Percentiles rank a stretch among this genome's conserved stretches.
Evolutionary conservation across 2,329 filamentous ascomycete species (phyloP).

Genomic region (Colletotrichum echinochloae): DNA sequence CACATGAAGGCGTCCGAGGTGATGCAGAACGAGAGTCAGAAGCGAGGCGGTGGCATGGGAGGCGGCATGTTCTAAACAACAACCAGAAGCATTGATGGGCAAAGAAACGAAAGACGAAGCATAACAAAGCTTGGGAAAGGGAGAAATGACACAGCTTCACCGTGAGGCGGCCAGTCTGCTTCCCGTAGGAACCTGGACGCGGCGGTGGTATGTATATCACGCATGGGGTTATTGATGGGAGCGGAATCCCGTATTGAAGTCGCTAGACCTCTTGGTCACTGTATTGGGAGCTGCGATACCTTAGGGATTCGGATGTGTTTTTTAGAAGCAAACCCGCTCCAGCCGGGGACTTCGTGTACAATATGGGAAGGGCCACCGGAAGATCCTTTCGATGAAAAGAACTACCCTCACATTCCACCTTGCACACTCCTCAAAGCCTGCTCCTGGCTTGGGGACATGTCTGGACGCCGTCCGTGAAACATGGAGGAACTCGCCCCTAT

Average conservation of each 20-base stretch:
- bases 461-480: background rate
- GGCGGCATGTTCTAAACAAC: constrained; percentile 58
- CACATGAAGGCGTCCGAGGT: constrained; percentile 98
- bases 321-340: constrained; percentile 12
- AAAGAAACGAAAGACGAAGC: background rate
- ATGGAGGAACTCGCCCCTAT: too few species aligned
- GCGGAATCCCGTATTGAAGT: background rate
- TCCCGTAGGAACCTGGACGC: background rate
- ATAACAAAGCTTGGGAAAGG: background rate
- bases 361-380: background rate
- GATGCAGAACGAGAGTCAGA: constrained; percentile 88
- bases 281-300: background rate
- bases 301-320: background rate
- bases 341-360: constrained; percentile 19
- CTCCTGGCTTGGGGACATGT: background rate
- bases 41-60: constrained; percentile 66
- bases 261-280: background rate
- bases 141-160: background rate
- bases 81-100: background rate
- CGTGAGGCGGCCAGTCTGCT: background rate
- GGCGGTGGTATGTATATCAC: constrained; percentile 1
- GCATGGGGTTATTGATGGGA: constrained; percentile 10
- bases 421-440: background rate
- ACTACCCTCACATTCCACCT: constrained; percentile 7
- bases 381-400: constrained; percentile 8